phyloP scores from a whole-genome alignment of 2,329 filamentous ascomycete species.

The Zalaria sp. region DNA sequence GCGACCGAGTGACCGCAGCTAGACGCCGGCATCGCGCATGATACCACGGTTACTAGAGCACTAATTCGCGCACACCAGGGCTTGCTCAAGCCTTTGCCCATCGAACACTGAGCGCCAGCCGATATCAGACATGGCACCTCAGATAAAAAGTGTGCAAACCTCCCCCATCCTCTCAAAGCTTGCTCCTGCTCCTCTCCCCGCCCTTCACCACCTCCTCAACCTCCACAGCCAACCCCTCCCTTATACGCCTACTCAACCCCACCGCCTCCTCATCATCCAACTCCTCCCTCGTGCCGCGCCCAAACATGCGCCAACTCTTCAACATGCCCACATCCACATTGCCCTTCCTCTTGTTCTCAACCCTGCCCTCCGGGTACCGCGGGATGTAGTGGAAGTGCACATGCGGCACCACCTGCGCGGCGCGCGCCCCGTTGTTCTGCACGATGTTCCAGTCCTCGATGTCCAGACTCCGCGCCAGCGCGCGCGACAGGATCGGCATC shows the following conservation, averaged over 20 bases:
- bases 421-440: slow-evolving; percentile 82
- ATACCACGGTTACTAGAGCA: no score
- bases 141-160: no score
- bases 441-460: slow-evolving; percentile 88
- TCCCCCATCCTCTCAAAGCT: background rate
- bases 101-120: no score
- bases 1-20: no score
- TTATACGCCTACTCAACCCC: slow-evolving; percentile 38
- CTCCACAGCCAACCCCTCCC: slow-evolving; percentile 25
- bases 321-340: slow-evolving; percentile 22
- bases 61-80: no score
- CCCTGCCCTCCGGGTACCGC: slow-evolving; percentile 41
- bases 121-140: no score
- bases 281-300: slow-evolving; percentile 56
- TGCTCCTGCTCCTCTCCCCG: background rate
- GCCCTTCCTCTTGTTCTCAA: slow-evolving; percentile 38
- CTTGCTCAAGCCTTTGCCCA: no score
- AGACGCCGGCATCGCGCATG: no score
- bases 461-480: slow-evolving; percentile 54
- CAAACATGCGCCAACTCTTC: slow-evolving; percentile 73
- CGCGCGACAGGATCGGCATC: slow-evolving; percentile 59
- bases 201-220: slow-evolving; percentile 10
- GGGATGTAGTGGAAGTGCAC: slow-evolving; percentile 94
- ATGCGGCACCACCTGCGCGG: slow-evolving; percentile 85
- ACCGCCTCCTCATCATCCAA: slow-evolving; percentile 62